Evolutionary conservation across 2,329 filamentous ascomycete genomes (phyloP), one percentile per base, ranked within the genome.

Genomic region (Hypoxylon sp.): DNA sequence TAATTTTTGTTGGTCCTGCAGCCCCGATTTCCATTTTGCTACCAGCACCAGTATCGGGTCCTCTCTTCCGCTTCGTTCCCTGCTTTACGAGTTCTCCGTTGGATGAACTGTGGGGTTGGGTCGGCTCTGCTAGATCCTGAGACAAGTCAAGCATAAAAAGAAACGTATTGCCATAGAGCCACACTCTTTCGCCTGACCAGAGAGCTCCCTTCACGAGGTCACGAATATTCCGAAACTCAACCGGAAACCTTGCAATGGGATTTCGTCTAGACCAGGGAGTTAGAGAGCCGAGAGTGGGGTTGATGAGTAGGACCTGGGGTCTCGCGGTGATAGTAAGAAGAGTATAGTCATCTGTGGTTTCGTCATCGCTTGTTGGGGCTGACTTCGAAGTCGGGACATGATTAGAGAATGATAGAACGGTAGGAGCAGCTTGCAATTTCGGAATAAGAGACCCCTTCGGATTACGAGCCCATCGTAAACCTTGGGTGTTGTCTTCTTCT

Each of bases 71-170:
- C 79, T 89, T 89, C 74, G 75, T 85, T 65, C 78, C 81, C 17
- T 71, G 73, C 32, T 63, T 63, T 43, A 69, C 69, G 7, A 70
- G 66, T 60, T 75, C 75, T 36, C 63, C 75, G 34, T 80, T 77
- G n/a, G 75, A 70, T 1, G 69, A 71, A 0, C 71, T 58, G 1
- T 70, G 63, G 0, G 75, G 69, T 38, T 76, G 73, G n/a, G 76
- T 75, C 25, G 73, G 76, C 9, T 79, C 77, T 0, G 81, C 77
- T 52, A 96, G 85, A 77, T 97, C 91, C 74, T 87, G 86, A 19
- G 87, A 87, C 30, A 97, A 82, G 78, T 98, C 94, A 66, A 99
- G 88, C 94, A 98, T 98, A 82, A 93, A 94, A 23, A 99, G 80
- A 86, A 94, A 98, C 0, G 88, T 90, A 43, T 89, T 87, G 5